Conservation (phyloP, 371 early-diverging fungal species). For the Saksenaea oblongispora region DNA sequence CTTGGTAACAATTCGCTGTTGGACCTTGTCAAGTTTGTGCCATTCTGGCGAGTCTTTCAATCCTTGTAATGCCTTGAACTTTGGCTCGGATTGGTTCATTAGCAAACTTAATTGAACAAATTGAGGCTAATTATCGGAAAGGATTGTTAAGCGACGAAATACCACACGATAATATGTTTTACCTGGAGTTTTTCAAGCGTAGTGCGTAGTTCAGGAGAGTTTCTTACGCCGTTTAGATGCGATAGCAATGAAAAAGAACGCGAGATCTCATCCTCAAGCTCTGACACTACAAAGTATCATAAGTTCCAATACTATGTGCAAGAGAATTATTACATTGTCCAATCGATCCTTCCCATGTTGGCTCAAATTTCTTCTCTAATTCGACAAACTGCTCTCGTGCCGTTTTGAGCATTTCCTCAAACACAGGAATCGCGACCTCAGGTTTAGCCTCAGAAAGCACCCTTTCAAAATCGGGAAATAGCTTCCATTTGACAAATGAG, state of each 20-base stretch:
- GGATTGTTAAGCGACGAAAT: not conserved
- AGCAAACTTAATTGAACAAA: conserved; percentile 53
- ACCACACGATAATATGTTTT: not conserved
- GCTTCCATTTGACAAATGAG: conserved; percentile 53
- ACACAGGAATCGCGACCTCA: conserved; percentile 55
- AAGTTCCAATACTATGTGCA: not conserved
- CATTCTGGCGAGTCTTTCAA: conserved; percentile 44
- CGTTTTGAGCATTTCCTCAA: conserved; percentile 45
- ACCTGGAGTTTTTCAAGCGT: conserved; percentile 58
- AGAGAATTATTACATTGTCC: conserved; percentile 44
- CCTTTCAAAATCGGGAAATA: conserved; percentile 59
- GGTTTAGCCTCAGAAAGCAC: conserved; percentile 41
- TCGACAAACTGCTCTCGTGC: conserved; percentile 49
- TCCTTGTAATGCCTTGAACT: conserved; percentile 57
- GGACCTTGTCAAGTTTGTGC: conserved; percentile 48
- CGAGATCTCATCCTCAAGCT: conserved; percentile 57
- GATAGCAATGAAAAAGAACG: conserved; percentile 58
- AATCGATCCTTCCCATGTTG: conserved; percentile 66
- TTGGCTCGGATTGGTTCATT: conserved; percentile 62
- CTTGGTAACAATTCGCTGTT: conserved; percentile 62
- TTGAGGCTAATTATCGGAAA: conserved; percentile 32
- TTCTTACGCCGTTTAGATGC: conserved; percentile 64
- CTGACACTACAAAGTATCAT: conserved; percentile 41
- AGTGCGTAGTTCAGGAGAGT: conserved; percentile 57
- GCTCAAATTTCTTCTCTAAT: conserved; percentile 54